Base-by-base conservation (phyloP, 2,329 filamentous ascomycete genomes). In the Colletotrichum cordylinicola region DNA sequence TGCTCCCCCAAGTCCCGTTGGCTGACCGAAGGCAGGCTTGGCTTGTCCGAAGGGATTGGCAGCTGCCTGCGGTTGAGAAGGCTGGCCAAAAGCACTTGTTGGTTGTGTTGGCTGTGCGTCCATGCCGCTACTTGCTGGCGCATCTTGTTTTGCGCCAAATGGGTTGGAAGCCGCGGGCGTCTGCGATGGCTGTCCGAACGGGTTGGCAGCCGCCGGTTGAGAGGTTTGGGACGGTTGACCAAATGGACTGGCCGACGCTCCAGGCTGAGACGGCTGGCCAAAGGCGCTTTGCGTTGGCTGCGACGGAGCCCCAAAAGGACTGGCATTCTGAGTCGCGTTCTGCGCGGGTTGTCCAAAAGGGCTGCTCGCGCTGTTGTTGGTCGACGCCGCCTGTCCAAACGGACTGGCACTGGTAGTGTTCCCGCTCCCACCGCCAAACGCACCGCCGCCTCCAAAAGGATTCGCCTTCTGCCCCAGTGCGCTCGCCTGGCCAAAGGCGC, bases 381-480 rank as follows among this genome's bases (percentile, higher is more conserved):
- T 76, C 43, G 65, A 56, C 3, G 76, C 56, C 13, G 77, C 13
- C 56, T 78, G 77, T 9, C 67, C 76, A 24, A 76, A 77, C 4
- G 76, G 43, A 35, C 76, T 77, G 12, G 56, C 6, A 15, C n/a
- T 66, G 3, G 56, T 62, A 31, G 43, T 69, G 68, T 15, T 61
- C 27, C 67, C 62, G 65, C 31, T 35, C 27, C 74, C 67, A n/a
- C 65, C 52, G 5, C 60, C 73, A 37, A 80, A 80, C 3, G 79
- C 74, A 13, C n/a, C 58, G 31, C 58, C 73, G 10, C 78, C 81
- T 10, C 77, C 85, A 69, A 87, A 87, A 4, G 85, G 84, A 68
- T 83, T 88, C 10, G 83, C 78, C 48, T 84, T 84, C 72, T 83
- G 81, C 6, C 85, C 85, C 39, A 86, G 78, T 39, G 84, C 80